phyloP scores from a whole-genome alignment of 768 basidiomycete species.

The Termitomyces sp. region DNA sequence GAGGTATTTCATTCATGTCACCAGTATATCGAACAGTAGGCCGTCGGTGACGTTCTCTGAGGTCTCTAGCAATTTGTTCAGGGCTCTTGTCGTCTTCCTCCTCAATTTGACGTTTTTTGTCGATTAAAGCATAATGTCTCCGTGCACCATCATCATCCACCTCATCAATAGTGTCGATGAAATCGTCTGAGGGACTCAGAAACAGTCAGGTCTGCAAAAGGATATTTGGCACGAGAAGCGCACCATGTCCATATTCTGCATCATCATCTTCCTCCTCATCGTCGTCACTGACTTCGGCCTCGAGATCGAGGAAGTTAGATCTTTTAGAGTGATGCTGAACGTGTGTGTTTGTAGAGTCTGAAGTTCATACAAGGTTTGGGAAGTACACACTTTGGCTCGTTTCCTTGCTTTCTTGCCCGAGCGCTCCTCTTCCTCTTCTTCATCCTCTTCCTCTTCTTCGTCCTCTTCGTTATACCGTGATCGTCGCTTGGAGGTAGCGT shows the following conservation, averaged over 20 bases:
- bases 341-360: slow-evolving; percentile 7
- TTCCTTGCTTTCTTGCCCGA: slow-evolving; percentile 49
- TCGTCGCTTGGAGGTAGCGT: slow-evolving; percentile 31
- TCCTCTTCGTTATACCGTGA: slow-evolving; percentile 28
- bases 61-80: slow-evolving; percentile 78
- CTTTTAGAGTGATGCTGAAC: slow-evolving; percentile 64
- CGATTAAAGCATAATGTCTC: slow-evolving; percentile 66
- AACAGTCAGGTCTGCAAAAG: background rate
- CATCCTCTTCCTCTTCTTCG: slow-evolving; percentile 38
- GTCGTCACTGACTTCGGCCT: slow-evolving; percentile 95
- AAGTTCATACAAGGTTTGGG: background rate
- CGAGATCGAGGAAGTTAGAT: slow-evolving; percentile 85
- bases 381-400: slow-evolving; percentile 52
- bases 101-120: slow-evolving; percentile 63
- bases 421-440: slow-evolving; percentile 55
- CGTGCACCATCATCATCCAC: slow-evolving; percentile 59
- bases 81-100: slow-evolving; percentile 75
- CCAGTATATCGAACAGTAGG: slow-evolving; percentile 77
- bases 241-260: slow-evolving; percentile 61
- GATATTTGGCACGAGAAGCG: slow-evolving; percentile 15
- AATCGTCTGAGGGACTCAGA: slow-evolving; percentile 48
- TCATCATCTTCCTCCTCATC: slow-evolving; percentile 92
- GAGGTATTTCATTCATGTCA: slow-evolving; percentile 91
- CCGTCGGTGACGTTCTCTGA: slow-evolving; percentile 75
- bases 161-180: slow-evolving; percentile 68